phyloP scores from a whole-genome alignment of 192 early-diverging fungal genomes.

The Backusella tuberculispora region DNA sequence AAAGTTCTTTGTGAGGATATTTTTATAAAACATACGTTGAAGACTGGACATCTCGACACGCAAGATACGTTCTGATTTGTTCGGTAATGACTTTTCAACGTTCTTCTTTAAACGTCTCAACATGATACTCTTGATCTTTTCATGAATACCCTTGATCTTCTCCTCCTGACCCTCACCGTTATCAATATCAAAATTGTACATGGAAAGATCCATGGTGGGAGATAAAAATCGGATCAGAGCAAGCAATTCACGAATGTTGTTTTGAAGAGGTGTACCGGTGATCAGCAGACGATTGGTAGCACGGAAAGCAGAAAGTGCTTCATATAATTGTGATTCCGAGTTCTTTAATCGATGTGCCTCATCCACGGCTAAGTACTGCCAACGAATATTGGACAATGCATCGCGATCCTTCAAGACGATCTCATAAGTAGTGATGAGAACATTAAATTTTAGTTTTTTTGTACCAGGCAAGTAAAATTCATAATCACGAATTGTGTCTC shows the following conservation, averaged over 20 bases:
- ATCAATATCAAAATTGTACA: slow-evolving; percentile 81
- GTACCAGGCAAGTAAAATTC: slow-evolving; percentile 81
- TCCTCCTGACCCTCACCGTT: slow-evolving; percentile 72
- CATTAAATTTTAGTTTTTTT: slow-evolving; percentile 82
- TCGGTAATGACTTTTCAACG: slow-evolving; percentile 95
- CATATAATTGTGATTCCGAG: slow-evolving; percentile 91
- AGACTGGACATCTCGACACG: slow-evolving; percentile 90
- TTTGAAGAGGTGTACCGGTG: slow-evolving; percentile 99
- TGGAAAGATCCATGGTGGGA: slow-evolving; percentile 84
- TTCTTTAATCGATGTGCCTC: slow-evolving; percentile 99
- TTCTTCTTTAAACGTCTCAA: slow-evolving; percentile 96
- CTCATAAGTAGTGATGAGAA: slow-evolving; percentile 95
- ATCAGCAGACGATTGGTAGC: slow-evolving; percentile 92
- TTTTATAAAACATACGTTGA: slow-evolving; percentile 94
- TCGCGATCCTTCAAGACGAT: slow-evolving; percentile 90
- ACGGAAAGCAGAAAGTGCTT: slow-evolving; percentile 85
- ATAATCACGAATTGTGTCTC: slow-evolving; percentile 89
- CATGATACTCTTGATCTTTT: slow-evolving; percentile 86
- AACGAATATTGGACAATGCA: slow-evolving; percentile 79
- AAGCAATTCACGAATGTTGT: slow-evolving; percentile 93
- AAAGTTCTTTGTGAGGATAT: slow-evolving; percentile 94
- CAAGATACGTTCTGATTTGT: slow-evolving; percentile 95
- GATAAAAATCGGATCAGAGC: slow-evolving; percentile 92
- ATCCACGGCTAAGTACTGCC: slow-evolving; percentile 95
- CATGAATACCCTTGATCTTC: slow-evolving; percentile 87